Conservation (phyloP, 1,139 yeast species). For the Meyerozyma elateridarum region DNA sequence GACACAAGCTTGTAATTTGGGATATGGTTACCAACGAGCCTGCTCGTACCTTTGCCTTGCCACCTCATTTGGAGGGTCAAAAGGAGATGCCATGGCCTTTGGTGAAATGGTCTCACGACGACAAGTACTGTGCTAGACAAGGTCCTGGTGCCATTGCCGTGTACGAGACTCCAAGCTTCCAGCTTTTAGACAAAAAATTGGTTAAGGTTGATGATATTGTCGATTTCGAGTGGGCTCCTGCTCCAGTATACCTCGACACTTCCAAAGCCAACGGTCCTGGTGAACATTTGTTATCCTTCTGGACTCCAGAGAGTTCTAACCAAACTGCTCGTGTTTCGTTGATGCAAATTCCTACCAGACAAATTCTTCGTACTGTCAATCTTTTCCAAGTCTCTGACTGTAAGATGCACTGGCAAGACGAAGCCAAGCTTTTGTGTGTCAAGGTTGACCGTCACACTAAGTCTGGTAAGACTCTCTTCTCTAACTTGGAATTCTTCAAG, state of each 20-base stretch:
- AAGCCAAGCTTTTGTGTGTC: constrained; percentile 81
- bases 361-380: constrained; percentile 84
- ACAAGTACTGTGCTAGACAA: constrained; percentile 90
- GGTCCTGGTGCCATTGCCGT: constrained; percentile 91
- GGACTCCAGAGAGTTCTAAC: constrained; percentile 94
- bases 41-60: constrained; percentile 84
- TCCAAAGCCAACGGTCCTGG: constrained; percentile 44
- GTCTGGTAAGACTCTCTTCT: constrained; percentile 85
- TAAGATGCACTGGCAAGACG: constrained; percentile 91
- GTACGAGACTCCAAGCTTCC: constrained; percentile 69
- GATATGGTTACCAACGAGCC: constrained; percentile 81
- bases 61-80: constrained; percentile 67
- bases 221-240: constrained; percentile 96
- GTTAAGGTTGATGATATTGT: constrained; percentile 80
- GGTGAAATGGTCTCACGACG: constrained; percentile 94
- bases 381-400: constrained; percentile 93
- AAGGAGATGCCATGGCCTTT: constrained; percentile 93
- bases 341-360: constrained; percentile 82
- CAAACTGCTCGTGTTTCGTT: constrained; percentile 94
- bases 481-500: constrained; percentile 91
- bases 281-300: constrained; percentile 75
- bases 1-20: constrained; percentile 95
- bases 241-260: constrained; percentile 65
- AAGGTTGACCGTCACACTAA: constrained; percentile 97
- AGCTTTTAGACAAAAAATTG: constrained; percentile 77